Evolutionary conservation across 306 rosid species (phyloP), one percentile per base, ranked within the genome.

Genomic region (Quercus wislizeni): DNA sequence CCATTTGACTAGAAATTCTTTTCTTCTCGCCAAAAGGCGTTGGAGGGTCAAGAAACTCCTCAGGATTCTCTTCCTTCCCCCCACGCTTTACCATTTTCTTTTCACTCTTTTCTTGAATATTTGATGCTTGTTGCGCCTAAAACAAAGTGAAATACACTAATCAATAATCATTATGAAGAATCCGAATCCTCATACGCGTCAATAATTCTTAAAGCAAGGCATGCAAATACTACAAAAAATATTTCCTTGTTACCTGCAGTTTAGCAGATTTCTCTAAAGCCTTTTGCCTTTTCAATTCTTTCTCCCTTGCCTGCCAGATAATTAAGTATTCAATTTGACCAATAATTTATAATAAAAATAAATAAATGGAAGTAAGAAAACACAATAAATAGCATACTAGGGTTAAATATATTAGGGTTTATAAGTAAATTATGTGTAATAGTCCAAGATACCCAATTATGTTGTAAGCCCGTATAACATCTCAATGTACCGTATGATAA

Each of bases 301-400:
- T 95, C 90, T 92, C 99, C 74, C 94, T 91, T 6, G 98, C 99
- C 99, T 92, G 84, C 81, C 87, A 81, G 19, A 67, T 67, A 76
- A 28, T n/a, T 33, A 7, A 7, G n/a, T 67, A 67, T 31, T 35
- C 52, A 19, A 67, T 67, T n/a, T 8, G 28, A 35, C 30, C 55
- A 75, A 81, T 18, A 75, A 70, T 55, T 57, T 41, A 25, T 4
- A 79, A 28, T 52, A 61, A 31, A 30, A 70, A 33, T 71, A 41
- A 57, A 59, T 20, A 56, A 78, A 15, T 38, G 46, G 46, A 38
- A 38, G 46, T 38, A 38, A 38, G 46, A 38, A 38, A 38, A 38
- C 46, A 38, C 46, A 38, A 38, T 38, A 38, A 38, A 38, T 38
- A 38, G 11, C 46, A 38, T 38, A 38, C 11, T 38, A 49, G 12